Evolutionary conservation across 495 filamentous ascomycete genomes (phyloP), one percentile per base, ranked within the genome.

Genomic region (Daldinia concentrica): DNA sequence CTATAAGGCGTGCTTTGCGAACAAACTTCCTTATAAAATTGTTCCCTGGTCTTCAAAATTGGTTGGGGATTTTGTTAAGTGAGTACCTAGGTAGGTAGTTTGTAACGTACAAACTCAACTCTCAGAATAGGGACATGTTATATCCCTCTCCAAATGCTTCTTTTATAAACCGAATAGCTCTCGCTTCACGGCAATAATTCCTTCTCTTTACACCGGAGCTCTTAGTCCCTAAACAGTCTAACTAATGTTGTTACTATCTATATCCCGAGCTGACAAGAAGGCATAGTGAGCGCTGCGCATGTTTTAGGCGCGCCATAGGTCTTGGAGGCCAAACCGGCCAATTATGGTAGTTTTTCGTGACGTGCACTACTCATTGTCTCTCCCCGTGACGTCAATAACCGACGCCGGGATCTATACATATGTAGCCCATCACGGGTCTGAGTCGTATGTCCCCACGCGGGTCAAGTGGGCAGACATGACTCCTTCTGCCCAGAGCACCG

Each of bases 381-480:
- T 58, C 32, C 55, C 27, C 30, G 32, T 58, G 55, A 58, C 55
- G 55, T 58, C 55, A 58, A 36, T 58, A 19, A 6, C 15, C 32
- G 19, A 3, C 7, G 1, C 17, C 11, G 32, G 3, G n/a, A 22
- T 36, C 29, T 56, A 8, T 26, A 26, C n/a, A 58, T 34, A 58
- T 8, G 34, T 19, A 39, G 19, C 12, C 19, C 22, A 48, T 24
- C 43, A 24, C 19, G 43, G 19, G 43, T 48, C 19, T 48, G 43
- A 24, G 8, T 48, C 43, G 43, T 48, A 48, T 6, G 43, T 48
- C 17, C 8, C 43, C 19, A 36, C 3, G 34, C 43, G 3, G 22
- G 19, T 12, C 17, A 19, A 48, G 22, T 48, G 43, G 43, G 43
- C 43, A 48, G 43, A 48, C n/a, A 48, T 48, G 19, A 24, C 43